Base-by-base conservation (phyloP, 2,329 filamentous ascomycete genomes). In the Zarea fungicola region DNA sequence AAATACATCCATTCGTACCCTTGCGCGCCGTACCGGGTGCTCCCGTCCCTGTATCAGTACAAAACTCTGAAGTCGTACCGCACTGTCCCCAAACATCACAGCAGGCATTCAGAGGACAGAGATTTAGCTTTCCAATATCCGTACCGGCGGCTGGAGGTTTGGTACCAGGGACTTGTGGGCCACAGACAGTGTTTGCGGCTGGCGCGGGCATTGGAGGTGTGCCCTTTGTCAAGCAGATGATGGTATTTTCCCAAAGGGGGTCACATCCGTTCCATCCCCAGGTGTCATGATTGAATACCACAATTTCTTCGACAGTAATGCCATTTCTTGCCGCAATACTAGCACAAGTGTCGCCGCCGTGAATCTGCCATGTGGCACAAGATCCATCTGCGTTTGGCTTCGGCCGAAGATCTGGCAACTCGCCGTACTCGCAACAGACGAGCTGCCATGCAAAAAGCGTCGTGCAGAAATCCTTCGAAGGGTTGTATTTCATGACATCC, bases 81-180 rank as follows among this genome's bases (percentile, higher is more conserved):
- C 73, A 75, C 16, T 66, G 57, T 6, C 70, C 72, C 64, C 65
- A 72, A 43, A 63, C 57, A 50, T 70, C 56, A 52, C 62, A 62
- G 49, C 60, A 65, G 7, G 56, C 60, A 9, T 62, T 61, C 5
- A 65, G 52, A 0, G 60, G 60, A 21, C 63, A 66, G 1, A 60
- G 60, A 32, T 63, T 65, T 1, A 66, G 49, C 3, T 53, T 40
- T 2, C 52, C 46, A 1, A 62, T 52, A 8, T 51, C 32, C 7
- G 32, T 10, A 28, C 41, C 2, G 37, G 40, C 2, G 55, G 55
- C 9, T 16, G 46, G 29, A 50, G n/a, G 14, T 46, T 52, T 40
- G 0, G 61, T 62, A 1, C 54, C 57, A 1, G 52, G 51, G 9
- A 56, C 54, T 49, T 58, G 54, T 1, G 64, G 65, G 0, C 65